A percentile compares a stretch with the other conserved stretches of the same genome.
Evolutionary conservation across 2,329 filamentous ascomycete genomes (phyloP).

Genomic region (Fusarium beomiforme): DNA sequence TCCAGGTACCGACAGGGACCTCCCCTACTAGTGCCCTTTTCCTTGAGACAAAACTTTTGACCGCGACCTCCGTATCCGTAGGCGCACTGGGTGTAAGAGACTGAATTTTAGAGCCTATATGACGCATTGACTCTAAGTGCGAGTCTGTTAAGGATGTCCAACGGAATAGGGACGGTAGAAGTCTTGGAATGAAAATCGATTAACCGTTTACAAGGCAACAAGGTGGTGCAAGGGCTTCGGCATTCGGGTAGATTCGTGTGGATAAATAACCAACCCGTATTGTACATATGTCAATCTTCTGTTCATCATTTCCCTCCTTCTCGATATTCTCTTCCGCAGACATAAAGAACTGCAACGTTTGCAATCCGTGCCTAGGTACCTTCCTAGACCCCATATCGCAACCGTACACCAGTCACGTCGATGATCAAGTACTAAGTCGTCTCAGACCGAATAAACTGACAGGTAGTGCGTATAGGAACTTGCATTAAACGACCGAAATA

Average conservation of each 20-base stretch:
- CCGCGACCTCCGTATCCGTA: too few relatives aligned
- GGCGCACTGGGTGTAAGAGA: background rate
- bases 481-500: background rate
- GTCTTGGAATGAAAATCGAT: background rate
- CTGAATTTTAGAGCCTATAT: background rate
- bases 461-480: background rate
- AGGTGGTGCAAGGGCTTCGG: background rate
- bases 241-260: background rate
- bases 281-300: background rate
- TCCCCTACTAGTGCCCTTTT: too few relatives aligned
- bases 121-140: background rate
- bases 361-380: background rate
- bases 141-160: background rate
- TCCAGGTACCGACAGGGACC: too few relatives aligned
- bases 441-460: background rate
- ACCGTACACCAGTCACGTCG: background rate
- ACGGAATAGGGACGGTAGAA: background rate
- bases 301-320: background rate
- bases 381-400: background rate
- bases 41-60: too few relatives aligned
- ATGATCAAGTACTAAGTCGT: background rate
- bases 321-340: too few relatives aligned
- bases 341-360: background rate
- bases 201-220: slow-evolving; percentile 2
- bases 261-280: background rate